Conservation (phyloP, 768 basidiomycete species). For the Crucibulum laeve region DNA sequence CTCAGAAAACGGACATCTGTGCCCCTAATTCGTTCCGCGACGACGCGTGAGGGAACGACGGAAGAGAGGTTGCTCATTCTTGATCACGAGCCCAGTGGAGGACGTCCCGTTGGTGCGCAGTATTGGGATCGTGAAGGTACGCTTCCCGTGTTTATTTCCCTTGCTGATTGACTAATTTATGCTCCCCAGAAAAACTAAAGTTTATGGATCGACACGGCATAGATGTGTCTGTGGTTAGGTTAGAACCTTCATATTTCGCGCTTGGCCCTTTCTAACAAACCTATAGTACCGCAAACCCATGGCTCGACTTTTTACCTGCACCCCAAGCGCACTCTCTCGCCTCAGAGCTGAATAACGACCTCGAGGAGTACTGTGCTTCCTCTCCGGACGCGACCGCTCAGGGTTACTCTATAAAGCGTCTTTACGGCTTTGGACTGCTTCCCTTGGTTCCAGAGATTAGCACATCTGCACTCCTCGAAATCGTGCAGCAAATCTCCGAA, state of each 20-base stretch:
- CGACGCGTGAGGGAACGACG: conserved; percentile 35
- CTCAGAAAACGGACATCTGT: conserved; percentile 59
- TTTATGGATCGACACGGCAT: conserved; percentile 88
- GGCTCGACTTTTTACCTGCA: conserved; percentile 83
- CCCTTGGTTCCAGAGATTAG: conserved; percentile 72
- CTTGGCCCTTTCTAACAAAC: not conserved
- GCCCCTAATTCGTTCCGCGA: conserved; percentile 59
- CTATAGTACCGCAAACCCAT: conserved; percentile 81
- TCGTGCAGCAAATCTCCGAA: conserved; percentile 59
- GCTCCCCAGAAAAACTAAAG: conserved; percentile 55
- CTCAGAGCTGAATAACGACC: conserved; percentile 66
- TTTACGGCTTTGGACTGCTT: conserved; percentile 83
- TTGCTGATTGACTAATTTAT: not conserved
- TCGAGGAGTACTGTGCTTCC: conserved; percentile 75
- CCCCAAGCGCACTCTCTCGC: conserved; percentile 64
- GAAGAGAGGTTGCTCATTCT: conserved; percentile 77
- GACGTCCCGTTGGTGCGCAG: conserved; percentile 78
- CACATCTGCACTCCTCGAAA: conserved; percentile 51
- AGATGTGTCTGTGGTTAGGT: conserved; percentile 78
- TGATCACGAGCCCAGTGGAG: conserved; percentile 74
- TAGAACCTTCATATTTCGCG: not conserved
- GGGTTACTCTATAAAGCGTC: conserved; percentile 44
- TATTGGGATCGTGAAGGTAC: conserved; percentile 64
- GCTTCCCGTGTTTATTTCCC: conserved; percentile 36
- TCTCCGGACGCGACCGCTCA: conserved; percentile 38